A percentile compares a stretch with the other conserved stretches of the same genome.
Evolutionary conservation across 768 basidiomycete species (phyloP).

Genomic region (Cyathus striatus): DNA sequence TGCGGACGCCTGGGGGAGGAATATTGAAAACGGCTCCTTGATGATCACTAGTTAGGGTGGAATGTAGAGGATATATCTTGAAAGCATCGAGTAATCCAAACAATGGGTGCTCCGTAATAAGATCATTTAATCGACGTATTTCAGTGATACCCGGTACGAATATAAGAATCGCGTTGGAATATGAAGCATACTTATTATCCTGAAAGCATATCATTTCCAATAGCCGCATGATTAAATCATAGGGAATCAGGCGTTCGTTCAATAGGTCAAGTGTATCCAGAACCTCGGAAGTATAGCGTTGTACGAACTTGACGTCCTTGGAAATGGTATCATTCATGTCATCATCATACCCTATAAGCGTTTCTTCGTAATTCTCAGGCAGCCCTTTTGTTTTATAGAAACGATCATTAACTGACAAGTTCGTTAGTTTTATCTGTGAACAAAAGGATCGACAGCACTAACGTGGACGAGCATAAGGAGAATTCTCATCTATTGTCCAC

Average conservation of each 20-base stretch:
- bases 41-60: constrained; percentile 86
- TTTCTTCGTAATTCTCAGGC: constrained; percentile 82
- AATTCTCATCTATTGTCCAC: constrained; percentile 77
- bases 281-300: constrained; percentile 75
- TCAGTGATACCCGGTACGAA: constrained; percentile 96
- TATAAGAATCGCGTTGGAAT: constrained; percentile 79
- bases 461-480: constrained; percentile 76
- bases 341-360: constrained; percentile 59
- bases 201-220: constrained; percentile 82
- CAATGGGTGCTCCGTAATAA: constrained; percentile 64
- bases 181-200: constrained; percentile 40
- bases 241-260: constrained; percentile 86
- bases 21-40: constrained; percentile 89
- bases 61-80: constrained; percentile 83
- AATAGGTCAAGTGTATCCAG: constrained; percentile 76
- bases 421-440: constrained; percentile 2
- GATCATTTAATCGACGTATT: constrained; percentile 84
- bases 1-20: constrained; percentile 73
- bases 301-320: constrained; percentile 54
- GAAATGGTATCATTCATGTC: constrained; percentile 45
- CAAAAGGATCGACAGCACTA: constrained; percentile 20
- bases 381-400: constrained; percentile 57
- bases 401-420: constrained; percentile 49
- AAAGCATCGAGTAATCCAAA: constrained; percentile 68
- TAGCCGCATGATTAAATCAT: constrained; percentile 81